Evolutionary conservation across 768 basidiomycete species (phyloP).

Genomic region (Mycena metata): DNA sequence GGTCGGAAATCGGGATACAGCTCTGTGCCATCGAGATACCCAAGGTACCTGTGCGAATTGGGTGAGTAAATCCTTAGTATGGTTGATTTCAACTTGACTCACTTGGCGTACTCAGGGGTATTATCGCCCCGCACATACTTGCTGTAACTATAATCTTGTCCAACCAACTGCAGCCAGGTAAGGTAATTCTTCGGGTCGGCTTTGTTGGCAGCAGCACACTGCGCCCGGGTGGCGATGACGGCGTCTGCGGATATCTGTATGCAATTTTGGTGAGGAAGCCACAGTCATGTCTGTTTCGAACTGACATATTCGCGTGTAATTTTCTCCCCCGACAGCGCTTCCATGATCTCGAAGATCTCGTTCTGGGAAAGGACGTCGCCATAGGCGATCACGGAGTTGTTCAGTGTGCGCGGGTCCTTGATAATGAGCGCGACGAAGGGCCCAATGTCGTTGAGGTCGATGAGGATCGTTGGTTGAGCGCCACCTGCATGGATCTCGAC

Average conservation of each 20-base stretch:
- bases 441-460: no score
- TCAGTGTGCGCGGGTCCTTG: slow-evolving; percentile 49
- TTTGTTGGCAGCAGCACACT: not conserved
- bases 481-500: no score
- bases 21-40: slow-evolving; percentile 47
- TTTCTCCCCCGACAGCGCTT: slow-evolving; percentile 43
- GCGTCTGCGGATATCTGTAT: slow-evolving; percentile 20
- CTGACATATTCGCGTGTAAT: slow-evolving; percentile 28
- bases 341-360: slow-evolving; percentile 39
- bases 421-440: no score
- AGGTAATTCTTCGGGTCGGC: not conserved
- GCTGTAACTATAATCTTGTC: slow-evolving; percentile 39
- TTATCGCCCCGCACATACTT: slow-evolving; percentile 48
- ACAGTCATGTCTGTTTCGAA: not conserved
- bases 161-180: no score
- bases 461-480: no score
- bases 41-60: no score
- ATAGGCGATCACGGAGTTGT: slow-evolving; percentile 45
- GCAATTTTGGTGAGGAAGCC: not conserved
- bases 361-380: slow-evolving; percentile 44
- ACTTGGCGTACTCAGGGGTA: slow-evolving; percentile 41
- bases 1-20: slow-evolving; percentile 46
- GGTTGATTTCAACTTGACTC: no score
- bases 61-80: no score
- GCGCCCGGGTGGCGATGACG: slow-evolving; percentile 1